Percentiles rank a stretch among this genome's conserved stretches.
Conservation (phyloP, 176 grass and related monocot species). For the Triticum urartu region DNA sequence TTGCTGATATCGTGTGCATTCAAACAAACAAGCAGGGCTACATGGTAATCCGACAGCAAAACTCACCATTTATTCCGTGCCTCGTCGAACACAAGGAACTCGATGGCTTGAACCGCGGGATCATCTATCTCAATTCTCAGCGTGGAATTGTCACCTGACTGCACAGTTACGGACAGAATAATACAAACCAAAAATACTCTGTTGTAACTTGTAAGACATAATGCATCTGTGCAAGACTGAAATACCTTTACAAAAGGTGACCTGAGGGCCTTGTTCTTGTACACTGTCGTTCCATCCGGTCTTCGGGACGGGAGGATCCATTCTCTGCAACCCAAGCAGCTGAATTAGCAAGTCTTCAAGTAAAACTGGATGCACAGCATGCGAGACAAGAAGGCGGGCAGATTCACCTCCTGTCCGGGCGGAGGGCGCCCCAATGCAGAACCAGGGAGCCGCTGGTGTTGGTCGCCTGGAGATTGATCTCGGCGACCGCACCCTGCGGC, state of each 20-base stretch:
- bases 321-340: conserved; percentile 48
- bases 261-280: conserved; percentile 79
- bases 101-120: conserved; percentile 71
- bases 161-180: conserved; percentile 14
- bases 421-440: conserved; percentile 89
- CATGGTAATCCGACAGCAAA: conserved; percentile 16
- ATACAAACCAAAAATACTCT: neutral
- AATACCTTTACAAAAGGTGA: conserved; percentile 73
- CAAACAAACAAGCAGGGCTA: neutral
- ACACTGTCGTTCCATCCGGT: conserved; percentile 66
- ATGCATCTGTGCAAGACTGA: conserved; percentile 13
- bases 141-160: conserved; percentile 75
- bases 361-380: neutral
- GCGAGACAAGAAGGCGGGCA: neutral
- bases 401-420: conserved; percentile 46
- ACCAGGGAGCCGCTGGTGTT: conserved; percentile 57
- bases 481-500: conserved; percentile 23
- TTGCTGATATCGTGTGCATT: conserved; percentile 3
- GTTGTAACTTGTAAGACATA: neutral
- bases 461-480: conserved; percentile 63
- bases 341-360: neutral
- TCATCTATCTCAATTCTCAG: conserved; percentile 82
- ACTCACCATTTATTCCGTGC: conserved; percentile 82
- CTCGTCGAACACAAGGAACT: conserved; percentile 85
- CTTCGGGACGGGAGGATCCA: conserved; percentile 66